Evolutionary conservation across 78 protist genomes (phyloP).

Genomic region (Dictyostelium purpureum): DNA sequence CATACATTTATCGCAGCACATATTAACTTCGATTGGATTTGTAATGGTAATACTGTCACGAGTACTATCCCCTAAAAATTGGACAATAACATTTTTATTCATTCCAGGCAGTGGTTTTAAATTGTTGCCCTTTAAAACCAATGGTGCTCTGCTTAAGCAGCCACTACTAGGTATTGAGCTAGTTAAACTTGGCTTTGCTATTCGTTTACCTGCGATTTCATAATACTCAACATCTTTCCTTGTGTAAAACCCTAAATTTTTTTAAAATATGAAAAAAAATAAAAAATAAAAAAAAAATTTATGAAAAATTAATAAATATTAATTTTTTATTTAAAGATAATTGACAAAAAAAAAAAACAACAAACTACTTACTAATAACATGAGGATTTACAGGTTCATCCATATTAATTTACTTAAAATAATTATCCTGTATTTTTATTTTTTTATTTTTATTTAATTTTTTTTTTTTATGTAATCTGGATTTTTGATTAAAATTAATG

Average conservation of each 20-base stretch:
- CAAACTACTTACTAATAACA: slow-evolving; percentile 12
- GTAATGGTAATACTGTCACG: not conserved
- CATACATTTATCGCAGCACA: slow-evolving; percentile 68
- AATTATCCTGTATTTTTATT: not conserved
- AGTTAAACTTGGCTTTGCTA: slow-evolving; percentile 50
- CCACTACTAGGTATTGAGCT: slow-evolving; percentile 18
- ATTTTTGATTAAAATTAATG: not conserved
- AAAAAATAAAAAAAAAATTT: not conserved
- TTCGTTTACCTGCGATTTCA: slow-evolving; percentile 35
- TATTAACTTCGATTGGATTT: slow-evolving; percentile 55
- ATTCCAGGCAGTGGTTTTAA: slow-evolving; percentile 64
- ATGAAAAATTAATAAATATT: not conserved
- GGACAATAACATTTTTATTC: slow-evolving; percentile 12
- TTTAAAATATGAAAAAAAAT: too few species aligned
- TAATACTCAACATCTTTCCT: slow-evolving; percentile 41
- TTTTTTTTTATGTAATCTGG: not conserved
- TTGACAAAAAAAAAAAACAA: not conserved
- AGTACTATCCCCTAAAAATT: slow-evolving; percentile 5
- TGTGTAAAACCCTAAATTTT: slow-evolving; percentile 4
- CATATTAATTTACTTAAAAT: not conserved
- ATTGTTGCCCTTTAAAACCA: slow-evolving; percentile 43
- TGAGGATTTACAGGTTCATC: slow-evolving; percentile 4
- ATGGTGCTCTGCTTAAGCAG: slow-evolving; percentile 12
- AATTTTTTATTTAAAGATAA: not conserved
- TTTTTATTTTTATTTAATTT: not conserved